Base-by-base conservation (phyloP, 2,329 filamentous ascomycete species). In the Alternaria sp. region DNA sequence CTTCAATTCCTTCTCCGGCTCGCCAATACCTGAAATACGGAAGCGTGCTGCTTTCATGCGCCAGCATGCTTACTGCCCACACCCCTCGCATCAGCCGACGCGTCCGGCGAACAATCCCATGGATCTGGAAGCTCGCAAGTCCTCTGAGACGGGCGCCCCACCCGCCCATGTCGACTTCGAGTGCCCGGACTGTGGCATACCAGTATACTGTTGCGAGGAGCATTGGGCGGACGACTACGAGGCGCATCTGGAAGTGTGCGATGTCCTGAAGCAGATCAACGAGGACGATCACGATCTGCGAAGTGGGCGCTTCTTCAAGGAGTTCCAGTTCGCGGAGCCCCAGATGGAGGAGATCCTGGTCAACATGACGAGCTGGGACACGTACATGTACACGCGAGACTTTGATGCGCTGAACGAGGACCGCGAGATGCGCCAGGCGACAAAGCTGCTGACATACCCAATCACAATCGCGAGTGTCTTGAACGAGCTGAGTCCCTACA, bases 291-390 rank as follows among this genome's bases (percentile, higher is more conserved):
- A 99, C 77, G 96, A 99, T 79, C 82, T 99, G 69, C 87, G 91
- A 54, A 97, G 93, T 17, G 96, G 96, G 4, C 88, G 96, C 26
- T 91, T 93, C 80, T 99, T 99, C 81, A 90, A 92, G 13, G 96
- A 99, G 80, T 98, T 97, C 75, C 89, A 94, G 65, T 97, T 97
- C 76, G 93, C 96, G 0, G 92, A 91, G 13, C 86, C 90, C 58
- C 94, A 97, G 82, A 89, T 97, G 78, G 94, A 97, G 68, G 95
- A 97, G 79, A 92, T 93, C 32, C 86, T 96, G 69, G 89, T 97
- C 69, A 99, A 99, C 81, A 94, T 99, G 91, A 97, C 91, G 46
- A 99, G 96, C 80, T 99, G 96, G 96, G 96, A 99, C 80, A 98
- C 96, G 0, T 93, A 96, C 72, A 84, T 99, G 76, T 99, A 97